Evolutionary conservation across 345 rosid genomes (phyloP).

Genomic region (Arabis hirsuta): DNA sequence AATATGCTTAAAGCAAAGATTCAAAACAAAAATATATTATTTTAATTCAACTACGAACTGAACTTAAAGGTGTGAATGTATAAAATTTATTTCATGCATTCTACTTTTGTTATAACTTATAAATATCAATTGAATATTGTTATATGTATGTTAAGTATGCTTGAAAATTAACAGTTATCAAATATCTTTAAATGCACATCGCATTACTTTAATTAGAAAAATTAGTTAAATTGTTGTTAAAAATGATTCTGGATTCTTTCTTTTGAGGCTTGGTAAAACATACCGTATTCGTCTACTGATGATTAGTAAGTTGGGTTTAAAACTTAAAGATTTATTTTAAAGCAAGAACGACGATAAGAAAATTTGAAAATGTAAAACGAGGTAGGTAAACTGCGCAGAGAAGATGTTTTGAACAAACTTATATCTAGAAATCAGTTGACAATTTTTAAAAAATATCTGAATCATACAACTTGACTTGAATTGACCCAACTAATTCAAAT

Average conservation of each 20-base stretch:
- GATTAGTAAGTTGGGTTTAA: too few species aligned
- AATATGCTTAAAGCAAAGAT: conserved; percentile 15
- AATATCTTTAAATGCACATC: too few species aligned
- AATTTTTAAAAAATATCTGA: not conserved
- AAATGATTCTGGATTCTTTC: too few species aligned
- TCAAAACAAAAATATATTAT: not conserved
- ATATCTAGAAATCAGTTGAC: not conserved
- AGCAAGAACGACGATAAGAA: not conserved
- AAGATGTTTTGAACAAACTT: not conserved
- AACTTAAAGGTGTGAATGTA: not conserved
- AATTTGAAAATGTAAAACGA: not conserved
- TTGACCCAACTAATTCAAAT: not conserved
- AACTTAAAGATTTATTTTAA: not conserved
- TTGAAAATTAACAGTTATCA: too few species aligned
- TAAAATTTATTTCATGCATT: not conserved
- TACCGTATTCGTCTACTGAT: too few species aligned
- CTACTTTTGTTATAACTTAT: too few species aligned
- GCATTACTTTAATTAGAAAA: too few species aligned
- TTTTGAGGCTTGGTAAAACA: too few species aligned
- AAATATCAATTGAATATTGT: too few species aligned
- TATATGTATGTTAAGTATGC: too few species aligned
- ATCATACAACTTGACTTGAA: not conserved
- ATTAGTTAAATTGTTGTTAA: too few species aligned
- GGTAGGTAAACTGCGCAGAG: too few species aligned
- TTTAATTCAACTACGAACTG: not conserved